phyloP scores from a whole-genome alignment of 78 protist species.

The Dictyostelium citrinum region DNA sequence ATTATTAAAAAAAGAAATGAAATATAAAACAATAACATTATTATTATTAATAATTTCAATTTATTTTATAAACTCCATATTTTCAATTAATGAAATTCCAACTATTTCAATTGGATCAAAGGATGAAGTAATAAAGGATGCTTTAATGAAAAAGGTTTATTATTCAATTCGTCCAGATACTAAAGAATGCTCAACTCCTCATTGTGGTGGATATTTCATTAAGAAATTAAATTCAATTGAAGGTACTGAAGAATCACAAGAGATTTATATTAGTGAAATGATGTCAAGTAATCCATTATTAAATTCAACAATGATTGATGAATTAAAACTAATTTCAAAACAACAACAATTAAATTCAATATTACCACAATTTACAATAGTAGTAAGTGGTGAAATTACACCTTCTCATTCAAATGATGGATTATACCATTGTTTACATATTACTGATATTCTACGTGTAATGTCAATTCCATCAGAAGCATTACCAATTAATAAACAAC shows the following conservation, averaged over 20 bases:
- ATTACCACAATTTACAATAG: neutral
- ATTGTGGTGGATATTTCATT: slow-evolving; percentile 8
- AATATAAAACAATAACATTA: neutral
- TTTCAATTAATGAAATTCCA: neutral
- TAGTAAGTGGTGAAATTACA: neutral
- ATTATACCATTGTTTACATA: neutral
- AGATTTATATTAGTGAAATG: slow-evolving; percentile 6
- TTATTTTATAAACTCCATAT: neutral
- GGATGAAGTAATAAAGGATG: neutral
- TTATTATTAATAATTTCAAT: neutral
- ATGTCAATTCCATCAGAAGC: neutral
- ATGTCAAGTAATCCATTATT: neutral
- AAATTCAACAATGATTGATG: neutral
- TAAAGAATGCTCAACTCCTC: neutral
- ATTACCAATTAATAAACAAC: neutral
- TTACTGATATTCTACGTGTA: neutral
- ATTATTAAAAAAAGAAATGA: neutral
- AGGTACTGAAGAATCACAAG: neutral
- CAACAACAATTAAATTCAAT: neutral
- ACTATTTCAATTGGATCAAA: neutral
- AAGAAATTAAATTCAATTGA: neutral
- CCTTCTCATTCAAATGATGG: neutral
- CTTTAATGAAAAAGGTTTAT: neutral
- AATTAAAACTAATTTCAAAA: neutral
- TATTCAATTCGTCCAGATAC: neutral